Evolutionary conservation across 306 rosid genomes (phyloP).

Genomic region (Lagenaria siceraria): DNA sequence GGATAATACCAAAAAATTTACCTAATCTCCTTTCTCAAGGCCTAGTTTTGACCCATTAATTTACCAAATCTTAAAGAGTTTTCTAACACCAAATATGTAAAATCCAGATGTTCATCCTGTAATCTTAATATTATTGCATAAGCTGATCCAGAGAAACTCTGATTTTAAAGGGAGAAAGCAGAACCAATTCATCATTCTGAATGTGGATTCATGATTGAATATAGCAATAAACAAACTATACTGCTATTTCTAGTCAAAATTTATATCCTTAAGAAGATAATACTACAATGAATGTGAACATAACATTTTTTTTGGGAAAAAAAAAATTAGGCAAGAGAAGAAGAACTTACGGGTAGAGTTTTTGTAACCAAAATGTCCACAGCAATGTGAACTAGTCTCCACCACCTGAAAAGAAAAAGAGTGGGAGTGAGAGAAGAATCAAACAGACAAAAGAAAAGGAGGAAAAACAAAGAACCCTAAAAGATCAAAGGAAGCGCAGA

Average conservation of each 20-base stretch:
- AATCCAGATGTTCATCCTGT: not conserved
- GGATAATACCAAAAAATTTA: not conserved
- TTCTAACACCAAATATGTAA: not conserved
- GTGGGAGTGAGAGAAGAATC: not conserved
- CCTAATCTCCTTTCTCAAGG: not conserved
- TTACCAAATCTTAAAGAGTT: not conserved
- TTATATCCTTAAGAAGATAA: not conserved
- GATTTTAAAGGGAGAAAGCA: not conserved
- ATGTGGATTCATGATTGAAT: not conserved
- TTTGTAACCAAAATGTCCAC: constrained; percentile 38
- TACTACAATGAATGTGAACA: not conserved
- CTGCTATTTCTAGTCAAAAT: not conserved
- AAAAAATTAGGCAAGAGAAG: not conserved
- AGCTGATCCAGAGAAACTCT: not conserved
- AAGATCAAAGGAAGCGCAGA: too few species aligned
- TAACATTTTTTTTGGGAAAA: not conserved
- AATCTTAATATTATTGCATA: not conserved
- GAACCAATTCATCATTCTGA: not conserved
- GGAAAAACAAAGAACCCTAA: not conserved
- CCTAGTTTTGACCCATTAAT: not conserved
- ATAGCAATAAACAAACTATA: not conserved
- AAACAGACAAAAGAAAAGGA: not conserved
- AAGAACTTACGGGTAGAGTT: constrained; percentile 39
- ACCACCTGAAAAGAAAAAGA: constrained; percentile 26
- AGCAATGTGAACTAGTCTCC: constrained; percentile 38